A percentile compares a stretch with the other conserved stretches of the same genome.
Conservation (phyloP, 768 basidiomycete species). For the Xerocomus brunneocitrinus region DNA sequence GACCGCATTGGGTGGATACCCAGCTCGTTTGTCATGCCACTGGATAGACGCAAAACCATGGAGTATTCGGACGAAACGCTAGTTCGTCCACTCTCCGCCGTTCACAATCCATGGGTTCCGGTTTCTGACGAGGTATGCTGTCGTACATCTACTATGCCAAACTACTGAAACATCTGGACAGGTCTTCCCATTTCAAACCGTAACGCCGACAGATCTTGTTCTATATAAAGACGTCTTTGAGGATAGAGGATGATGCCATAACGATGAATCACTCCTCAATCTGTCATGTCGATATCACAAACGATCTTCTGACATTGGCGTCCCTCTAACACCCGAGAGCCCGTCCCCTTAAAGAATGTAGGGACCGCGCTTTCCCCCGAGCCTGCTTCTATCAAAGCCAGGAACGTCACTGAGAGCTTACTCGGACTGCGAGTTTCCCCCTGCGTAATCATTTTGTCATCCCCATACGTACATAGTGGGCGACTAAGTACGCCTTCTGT, state of each 20-base stretch:
- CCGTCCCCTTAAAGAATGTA: constrained; percentile 16
- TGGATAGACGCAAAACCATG: constrained; percentile 32
- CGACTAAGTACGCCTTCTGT: constrained; percentile 32
- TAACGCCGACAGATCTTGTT: constrained; percentile 19
- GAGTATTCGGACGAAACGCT: constrained; percentile 47
- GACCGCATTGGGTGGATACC: constrained; percentile 72
- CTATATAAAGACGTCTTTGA: constrained; percentile 6
- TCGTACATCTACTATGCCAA: not conserved
- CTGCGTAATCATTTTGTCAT: constrained; percentile 17
- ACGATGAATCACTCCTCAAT: constrained; percentile 6
- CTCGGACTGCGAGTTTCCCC: not conserved
- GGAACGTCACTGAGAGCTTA: not conserved
- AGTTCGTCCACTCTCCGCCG: constrained; percentile 19
- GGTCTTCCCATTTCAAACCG: constrained; percentile 14
- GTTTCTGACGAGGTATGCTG: constrained; percentile 17
- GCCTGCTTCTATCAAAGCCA: not conserved
- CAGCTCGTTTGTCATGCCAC: constrained; percentile 56
- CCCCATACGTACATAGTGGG: constrained; percentile 37
- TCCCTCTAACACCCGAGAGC: constrained; percentile 31
- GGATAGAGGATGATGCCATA: not conserved
- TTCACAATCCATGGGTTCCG: constrained; percentile 19
- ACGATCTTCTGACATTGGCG: constrained; percentile 1
- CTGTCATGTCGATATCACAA: constrained; percentile 4
- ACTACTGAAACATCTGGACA: constrained; percentile 10
- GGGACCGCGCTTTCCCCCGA: not conserved